Conservation (phyloP, 306 rosid genomes). For the Neltuma alba region DNA sequence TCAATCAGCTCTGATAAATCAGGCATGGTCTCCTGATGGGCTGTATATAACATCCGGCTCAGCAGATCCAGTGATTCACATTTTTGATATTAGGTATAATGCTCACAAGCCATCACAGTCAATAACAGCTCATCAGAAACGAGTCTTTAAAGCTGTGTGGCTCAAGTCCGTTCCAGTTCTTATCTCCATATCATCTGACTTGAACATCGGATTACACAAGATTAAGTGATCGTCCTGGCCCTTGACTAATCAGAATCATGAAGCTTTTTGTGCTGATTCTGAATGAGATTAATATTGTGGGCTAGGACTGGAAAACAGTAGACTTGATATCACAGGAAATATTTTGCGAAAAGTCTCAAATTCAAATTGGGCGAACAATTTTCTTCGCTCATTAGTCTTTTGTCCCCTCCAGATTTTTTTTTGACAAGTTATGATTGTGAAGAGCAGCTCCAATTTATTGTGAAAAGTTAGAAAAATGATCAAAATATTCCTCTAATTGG, state of each 20-base stretch:
- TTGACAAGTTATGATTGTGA: too few species aligned
- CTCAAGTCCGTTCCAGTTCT: slow-evolving; percentile 81
- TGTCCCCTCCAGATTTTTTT: too few species aligned
- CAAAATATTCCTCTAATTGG: too few species aligned
- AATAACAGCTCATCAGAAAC: slow-evolving; percentile 85
- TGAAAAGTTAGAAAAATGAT: too few species aligned
- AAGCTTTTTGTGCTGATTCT: neutral
- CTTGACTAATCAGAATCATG: neutral
- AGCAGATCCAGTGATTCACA: slow-evolving; percentile 87
- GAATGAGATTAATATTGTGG: neutral
- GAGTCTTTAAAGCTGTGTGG: slow-evolving; percentile 94
- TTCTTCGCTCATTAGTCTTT: neutral
- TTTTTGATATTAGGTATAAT: slow-evolving; percentile 85
- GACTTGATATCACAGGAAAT: neutral
- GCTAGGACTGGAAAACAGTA: neutral
- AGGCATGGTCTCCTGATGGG: slow-evolving; percentile 99
- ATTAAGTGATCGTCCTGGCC: slow-evolving; percentile 34
- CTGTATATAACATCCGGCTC: slow-evolving; percentile 84
- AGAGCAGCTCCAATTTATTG: neutral
- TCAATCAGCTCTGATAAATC: slow-evolving; percentile 94
- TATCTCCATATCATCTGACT: slow-evolving; percentile 92
- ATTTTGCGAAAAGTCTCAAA: neutral
- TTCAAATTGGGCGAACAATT: neutral
- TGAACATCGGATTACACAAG: slow-evolving; percentile 85
- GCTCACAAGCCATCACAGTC: slow-evolving; percentile 81